Conservation (phyloP, 2,329 filamentous ascomycete species). For the Blastomyces emzantsi region DNA sequence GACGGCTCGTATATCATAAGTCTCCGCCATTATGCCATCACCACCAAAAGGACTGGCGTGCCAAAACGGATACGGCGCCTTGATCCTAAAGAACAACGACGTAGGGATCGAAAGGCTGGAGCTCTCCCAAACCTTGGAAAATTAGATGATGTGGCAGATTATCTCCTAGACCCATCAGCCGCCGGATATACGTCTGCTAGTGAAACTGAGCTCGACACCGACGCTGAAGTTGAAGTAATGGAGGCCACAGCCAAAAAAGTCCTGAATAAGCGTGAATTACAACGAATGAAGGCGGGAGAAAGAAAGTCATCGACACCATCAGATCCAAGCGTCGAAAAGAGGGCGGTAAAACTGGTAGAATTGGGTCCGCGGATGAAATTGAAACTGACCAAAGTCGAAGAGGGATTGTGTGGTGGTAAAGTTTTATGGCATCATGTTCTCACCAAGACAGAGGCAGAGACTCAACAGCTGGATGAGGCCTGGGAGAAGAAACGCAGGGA, state of each 20-base stretch:
- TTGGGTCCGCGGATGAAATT: conserved; percentile 83
- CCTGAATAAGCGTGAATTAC: conserved; percentile 43
- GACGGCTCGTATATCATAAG: conserved; percentile 72
- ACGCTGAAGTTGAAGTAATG: conserved; percentile 86
- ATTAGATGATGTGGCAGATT: conserved; percentile 88
- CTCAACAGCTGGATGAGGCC: conserved; percentile 66
- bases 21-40: conserved; percentile 91
- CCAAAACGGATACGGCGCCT: conserved; percentile 76
- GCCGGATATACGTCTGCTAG: conserved; percentile 89
- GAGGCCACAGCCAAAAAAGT: conserved; percentile 46
- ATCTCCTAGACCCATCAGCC: conserved; percentile 68
- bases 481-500: conserved; percentile 72
- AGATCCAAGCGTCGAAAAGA: conserved; percentile 59
- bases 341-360: conserved; percentile 85
- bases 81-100: conserved; percentile 73
- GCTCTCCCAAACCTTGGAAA: conserved; percentile 80
- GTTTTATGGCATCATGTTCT: conserved; percentile 98
- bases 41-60: conserved; percentile 74
- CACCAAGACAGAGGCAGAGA: conserved; percentile 69
- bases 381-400: conserved; percentile 89
- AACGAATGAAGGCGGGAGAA: conserved; percentile 38
- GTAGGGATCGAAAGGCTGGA: conserved; percentile 55
- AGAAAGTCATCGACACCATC: conserved; percentile 37
- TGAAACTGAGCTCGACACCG: conserved; percentile 86
- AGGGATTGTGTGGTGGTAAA: conserved; percentile 80